Evolutionary conservation across 2,329 filamentous ascomycete species (phyloP).

Genomic region (Daldinia eschscholtzii): DNA sequence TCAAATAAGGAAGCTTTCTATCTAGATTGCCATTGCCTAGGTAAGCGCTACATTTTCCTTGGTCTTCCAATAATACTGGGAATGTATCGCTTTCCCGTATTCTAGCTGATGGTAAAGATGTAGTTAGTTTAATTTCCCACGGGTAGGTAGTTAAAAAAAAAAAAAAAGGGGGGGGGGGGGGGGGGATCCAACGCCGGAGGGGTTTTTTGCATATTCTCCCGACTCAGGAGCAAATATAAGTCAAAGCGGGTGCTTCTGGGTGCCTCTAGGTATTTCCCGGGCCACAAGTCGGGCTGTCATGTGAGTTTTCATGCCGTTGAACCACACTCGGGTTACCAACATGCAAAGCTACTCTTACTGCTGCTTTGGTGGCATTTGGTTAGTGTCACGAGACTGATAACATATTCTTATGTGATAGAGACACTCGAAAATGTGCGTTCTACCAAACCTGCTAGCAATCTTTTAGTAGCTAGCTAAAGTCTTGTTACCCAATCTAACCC

Average conservation of each 20-base stretch:
- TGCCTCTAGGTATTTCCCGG: not conserved
- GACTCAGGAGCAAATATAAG: not conserved
- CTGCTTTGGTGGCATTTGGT: not conserved
- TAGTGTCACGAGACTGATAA: slow-evolving; percentile 13
- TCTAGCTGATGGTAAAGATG: not conserved
- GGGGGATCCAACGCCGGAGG: not conserved
- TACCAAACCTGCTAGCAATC: not conserved
- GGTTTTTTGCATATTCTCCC: not conserved
- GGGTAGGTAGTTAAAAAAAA: not conserved
- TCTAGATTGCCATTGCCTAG: not conserved
- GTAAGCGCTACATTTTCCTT: not conserved
- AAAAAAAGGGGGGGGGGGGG: too few species aligned
- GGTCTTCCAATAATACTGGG: not conserved
- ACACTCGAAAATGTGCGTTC: not conserved
- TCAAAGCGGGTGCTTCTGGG: not conserved
- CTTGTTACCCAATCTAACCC: slow-evolving; percentile 13
- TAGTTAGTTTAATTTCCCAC: not conserved
- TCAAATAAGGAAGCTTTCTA: not conserved
- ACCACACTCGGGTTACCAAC: not conserved
- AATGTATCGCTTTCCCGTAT: not conserved
- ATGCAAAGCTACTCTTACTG: not conserved
- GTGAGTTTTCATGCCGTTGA: not conserved
- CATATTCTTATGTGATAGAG: slow-evolving; percentile 17
- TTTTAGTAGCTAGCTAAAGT: slow-evolving; percentile 17
- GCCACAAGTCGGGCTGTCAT: not conserved